Conservation (phyloP, 176 grass and related monocot species). For the Raddia distichophylla region DNA sequence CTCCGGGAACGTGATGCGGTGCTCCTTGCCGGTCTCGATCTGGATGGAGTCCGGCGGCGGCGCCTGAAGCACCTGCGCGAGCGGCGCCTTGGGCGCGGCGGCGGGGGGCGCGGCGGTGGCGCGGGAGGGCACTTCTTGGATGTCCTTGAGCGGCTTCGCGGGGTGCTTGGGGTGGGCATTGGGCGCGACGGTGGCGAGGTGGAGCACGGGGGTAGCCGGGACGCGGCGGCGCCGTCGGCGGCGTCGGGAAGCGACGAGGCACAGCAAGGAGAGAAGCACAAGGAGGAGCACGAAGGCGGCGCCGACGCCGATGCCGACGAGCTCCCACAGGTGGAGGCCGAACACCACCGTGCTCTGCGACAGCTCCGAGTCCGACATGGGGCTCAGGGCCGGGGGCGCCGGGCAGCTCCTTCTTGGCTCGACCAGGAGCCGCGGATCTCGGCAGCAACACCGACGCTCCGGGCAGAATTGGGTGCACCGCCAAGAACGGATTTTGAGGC, state of each 20-base stretch:
- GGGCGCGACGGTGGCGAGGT: constrained; percentile 46
- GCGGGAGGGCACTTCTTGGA: constrained; percentile 60
- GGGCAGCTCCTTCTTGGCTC: constrained; percentile 11
- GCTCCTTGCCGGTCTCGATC: constrained; percentile 93
- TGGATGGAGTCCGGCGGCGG: constrained; percentile 57
- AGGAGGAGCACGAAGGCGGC: constrained; percentile 85
- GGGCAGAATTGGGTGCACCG: constrained; percentile 32
- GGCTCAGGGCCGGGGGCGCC: background rate
- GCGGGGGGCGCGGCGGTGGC: background rate
- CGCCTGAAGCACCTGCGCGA: constrained; percentile 42
- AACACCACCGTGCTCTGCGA: constrained; percentile 81
- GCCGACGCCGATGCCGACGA: constrained; percentile 74
- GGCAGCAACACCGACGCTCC: background rate
- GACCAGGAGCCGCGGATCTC: constrained; percentile 44
- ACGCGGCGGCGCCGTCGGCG: constrained; percentile 49
- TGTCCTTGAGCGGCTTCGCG: constrained; percentile 57
- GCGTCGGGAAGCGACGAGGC: constrained; percentile 63
- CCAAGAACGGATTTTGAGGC: background rate
- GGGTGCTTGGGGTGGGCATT: constrained; percentile 55
- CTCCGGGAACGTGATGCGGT: constrained; percentile 88
- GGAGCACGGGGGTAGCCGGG: constrained; percentile 48
- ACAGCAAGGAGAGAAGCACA: constrained; percentile 75
- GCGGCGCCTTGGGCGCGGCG: constrained; percentile 33
- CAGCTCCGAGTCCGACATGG: constrained; percentile 82
- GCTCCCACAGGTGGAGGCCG: constrained; percentile 79